A percentile compares a stretch with the other conserved stretches of the same genome.
Evolutionary conservation across 139 green algal genomes (phyloP).

Genomic region (Volvox reticuliferus): DNA sequence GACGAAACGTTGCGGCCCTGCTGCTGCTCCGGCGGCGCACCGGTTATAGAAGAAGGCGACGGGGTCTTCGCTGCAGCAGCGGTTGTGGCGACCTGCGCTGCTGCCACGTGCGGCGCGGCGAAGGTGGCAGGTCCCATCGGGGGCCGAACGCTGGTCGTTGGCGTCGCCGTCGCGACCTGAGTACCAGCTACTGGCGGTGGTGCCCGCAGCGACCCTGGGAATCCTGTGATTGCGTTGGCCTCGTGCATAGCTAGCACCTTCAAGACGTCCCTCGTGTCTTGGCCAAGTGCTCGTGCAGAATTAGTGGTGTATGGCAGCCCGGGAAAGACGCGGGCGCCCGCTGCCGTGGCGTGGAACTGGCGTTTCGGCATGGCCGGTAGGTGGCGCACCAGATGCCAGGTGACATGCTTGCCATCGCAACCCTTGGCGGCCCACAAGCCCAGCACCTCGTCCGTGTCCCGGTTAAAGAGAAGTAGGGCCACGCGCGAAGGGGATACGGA

Average conservation of each 20-base stretch:
- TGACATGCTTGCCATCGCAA: not conserved
- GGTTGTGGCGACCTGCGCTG: too few relatives aligned
- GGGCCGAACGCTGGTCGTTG: too few relatives aligned
- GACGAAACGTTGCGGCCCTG: too few relatives aligned
- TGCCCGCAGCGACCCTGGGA: not conserved
- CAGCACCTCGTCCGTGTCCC: not conserved
- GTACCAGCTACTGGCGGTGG: not conserved
- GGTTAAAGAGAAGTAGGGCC: slow-evolving; percentile 13
- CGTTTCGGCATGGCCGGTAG: not conserved
- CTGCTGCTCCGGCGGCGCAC: too few relatives aligned
- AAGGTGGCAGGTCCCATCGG: too few relatives aligned
- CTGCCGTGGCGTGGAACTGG: not conserved
- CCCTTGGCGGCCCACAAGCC: not conserved
- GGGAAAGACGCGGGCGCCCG: not conserved
- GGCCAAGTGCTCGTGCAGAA: not conserved
- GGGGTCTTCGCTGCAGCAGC: not conserved
- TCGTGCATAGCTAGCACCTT: not conserved
- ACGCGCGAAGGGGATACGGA: not conserved
- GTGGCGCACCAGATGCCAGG: not conserved
- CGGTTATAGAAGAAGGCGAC: not conserved
- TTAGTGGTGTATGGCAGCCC: not conserved
- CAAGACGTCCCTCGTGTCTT: not conserved
- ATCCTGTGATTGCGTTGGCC: not conserved
- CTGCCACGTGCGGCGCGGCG: too few relatives aligned
- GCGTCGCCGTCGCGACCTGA: too few relatives aligned